phyloP scores from a whole-genome alignment of 2,329 filamentous ascomycete species.

The Fusarium aywerte region DNA sequence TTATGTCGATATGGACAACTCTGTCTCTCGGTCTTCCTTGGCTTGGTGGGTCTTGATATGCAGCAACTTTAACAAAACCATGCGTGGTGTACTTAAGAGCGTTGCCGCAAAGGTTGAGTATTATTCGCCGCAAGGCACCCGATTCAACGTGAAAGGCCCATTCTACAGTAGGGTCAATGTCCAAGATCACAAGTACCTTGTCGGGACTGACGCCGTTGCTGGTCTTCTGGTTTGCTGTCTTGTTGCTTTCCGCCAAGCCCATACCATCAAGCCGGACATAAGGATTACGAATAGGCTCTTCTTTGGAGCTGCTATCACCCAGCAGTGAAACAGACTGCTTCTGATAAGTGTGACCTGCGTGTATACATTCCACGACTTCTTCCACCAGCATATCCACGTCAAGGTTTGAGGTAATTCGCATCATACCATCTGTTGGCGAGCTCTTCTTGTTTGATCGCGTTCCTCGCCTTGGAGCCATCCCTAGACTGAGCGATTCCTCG shows the following conservation, averaged over 20 bases:
- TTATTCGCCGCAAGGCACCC: constrained; percentile 62
- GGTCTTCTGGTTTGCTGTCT: neutral
- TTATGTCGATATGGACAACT: constrained; percentile 58
- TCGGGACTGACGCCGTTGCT: constrained; percentile 3
- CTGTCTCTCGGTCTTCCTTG: constrained; percentile 8
- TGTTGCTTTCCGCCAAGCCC: constrained; percentile 18
- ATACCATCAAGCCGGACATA: constrained; percentile 23
- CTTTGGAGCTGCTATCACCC: neutral
- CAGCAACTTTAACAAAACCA: constrained; percentile 49
- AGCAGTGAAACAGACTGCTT: constrained; percentile 34
- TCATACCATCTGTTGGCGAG: constrained; percentile 27
- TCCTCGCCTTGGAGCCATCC: neutral
- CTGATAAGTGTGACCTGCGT: constrained; percentile 51
- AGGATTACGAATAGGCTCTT: constrained; percentile 1
- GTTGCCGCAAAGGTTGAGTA: constrained; percentile 73
- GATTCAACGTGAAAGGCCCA: constrained; percentile 67
- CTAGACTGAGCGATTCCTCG: neutral
- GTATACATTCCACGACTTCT: constrained; percentile 60
- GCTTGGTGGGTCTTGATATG: constrained; percentile 35
- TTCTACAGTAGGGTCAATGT: constrained; percentile 55
- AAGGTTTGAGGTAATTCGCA: constrained; percentile 24
- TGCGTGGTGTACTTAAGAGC: constrained; percentile 67
- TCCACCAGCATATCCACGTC: constrained; percentile 56
- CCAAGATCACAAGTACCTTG: constrained; percentile 46
- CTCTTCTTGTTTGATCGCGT: neutral